Base-by-base conservation (phyloP, 2,329 filamentous ascomycete genomes). In the Knufia fluminis region DNA sequence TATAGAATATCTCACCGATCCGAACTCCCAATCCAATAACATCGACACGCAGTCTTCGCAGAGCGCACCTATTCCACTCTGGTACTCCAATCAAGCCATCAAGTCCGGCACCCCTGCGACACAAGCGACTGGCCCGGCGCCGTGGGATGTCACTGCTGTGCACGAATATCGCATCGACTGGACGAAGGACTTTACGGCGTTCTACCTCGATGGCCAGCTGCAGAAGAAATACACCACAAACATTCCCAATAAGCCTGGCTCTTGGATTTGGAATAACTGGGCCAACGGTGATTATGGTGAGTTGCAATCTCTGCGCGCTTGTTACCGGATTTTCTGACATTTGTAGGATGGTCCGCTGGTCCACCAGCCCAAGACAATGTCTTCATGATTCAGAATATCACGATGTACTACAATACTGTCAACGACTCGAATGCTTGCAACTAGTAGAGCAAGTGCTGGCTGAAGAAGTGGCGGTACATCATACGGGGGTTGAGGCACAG, bases 261-360 rank as follows among this genome's bases (percentile, higher is more conserved):
- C 43, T 28, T 57, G 56, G 56, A 36, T 59, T 4, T 59, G 57
- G 57, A 58, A 57, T 45, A 55, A 57, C 36, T 58, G 57, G 56
- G 39, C 57, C 10, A 59, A 59, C 45, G 53, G 57, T 22, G 52
- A 59, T 16, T 47, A 51, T 40, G 54, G 56, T 57, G 31, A 32
- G 51, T 49, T 42, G 28, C 12, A 6, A 12, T 28, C 26, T 20
- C 17, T 26, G n/a, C 20, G 14, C 22, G 10, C 4, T 4, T 28
- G 17, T 32, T n/a, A 24, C 22, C 40, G 31, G 41, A 28, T 20
- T 7, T 22, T 44, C 36, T 48, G 32, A 46, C 16, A 22, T 10
- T 14, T 6, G 12, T 12, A 31, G 49, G 49, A 22, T 59, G 55
- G 55, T 51, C 55, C 22, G 43, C 26, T 16, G 57, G 55, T 1